These are phyloP conservation scores for Vanderwaltozyma verrucispora DNA, from an alignment of 805 yeast genomes.

Conservation along the genomic window DNA sequence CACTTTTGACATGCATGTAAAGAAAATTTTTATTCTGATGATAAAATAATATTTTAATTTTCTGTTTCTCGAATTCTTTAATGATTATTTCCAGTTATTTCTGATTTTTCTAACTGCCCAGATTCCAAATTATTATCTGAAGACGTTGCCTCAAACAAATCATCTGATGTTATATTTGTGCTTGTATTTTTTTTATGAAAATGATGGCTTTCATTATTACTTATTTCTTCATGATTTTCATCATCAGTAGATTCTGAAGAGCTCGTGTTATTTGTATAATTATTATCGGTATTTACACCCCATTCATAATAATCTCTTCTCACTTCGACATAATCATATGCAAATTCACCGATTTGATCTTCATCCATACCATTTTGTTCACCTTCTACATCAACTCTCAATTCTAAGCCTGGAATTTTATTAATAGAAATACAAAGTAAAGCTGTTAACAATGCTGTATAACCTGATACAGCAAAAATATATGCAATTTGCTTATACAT, in stretches of 20 bases:
- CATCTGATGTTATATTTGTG: neutral
- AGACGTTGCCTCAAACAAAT: too few species aligned
- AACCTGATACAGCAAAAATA: constrained; percentile 63
- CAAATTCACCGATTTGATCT: constrained; percentile 96
- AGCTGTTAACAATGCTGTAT: constrained; percentile 66
- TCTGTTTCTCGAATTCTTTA: too few species aligned
- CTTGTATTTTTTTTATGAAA: neutral
- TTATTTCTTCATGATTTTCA: constrained; percentile 1
- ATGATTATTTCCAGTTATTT: too few species aligned
- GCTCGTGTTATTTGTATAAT: constrained; percentile 4
- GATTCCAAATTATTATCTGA: too few species aligned
- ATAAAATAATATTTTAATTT: too few species aligned
- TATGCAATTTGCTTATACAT: constrained; percentile 84
- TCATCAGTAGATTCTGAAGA: neutral
- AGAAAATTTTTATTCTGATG: too few species aligned
- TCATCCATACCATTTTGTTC: constrained; percentile 91
- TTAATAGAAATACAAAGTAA: constrained; percentile 64
- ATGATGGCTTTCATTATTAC: neutral
- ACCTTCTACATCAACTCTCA: constrained; percentile 74
- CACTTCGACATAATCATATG: constrained; percentile 96
- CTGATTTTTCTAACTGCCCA: too few species aligned
- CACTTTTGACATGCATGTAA: too few species aligned
- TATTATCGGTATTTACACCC: constrained; percentile 28
- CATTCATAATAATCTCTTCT: constrained; percentile 72
- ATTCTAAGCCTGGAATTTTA: constrained; percentile 68